Conservation (phyloP, 1,284 basidiomycete genomes). For the Phlebopus sp. region DNA sequence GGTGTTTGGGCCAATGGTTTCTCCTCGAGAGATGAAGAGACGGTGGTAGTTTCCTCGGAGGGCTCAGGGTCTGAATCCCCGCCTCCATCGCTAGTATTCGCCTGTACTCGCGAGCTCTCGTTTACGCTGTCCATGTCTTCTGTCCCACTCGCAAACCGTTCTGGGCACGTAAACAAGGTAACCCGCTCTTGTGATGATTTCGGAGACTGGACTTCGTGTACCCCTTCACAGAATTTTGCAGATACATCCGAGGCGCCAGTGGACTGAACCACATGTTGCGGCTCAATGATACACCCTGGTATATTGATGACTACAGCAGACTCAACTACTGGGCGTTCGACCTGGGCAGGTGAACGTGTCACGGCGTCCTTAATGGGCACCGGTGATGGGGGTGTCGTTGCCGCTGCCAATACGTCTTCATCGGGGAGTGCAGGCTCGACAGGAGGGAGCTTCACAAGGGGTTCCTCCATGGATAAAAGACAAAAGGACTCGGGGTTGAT, state of each 20-base stretch:
- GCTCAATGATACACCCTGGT: background rate
- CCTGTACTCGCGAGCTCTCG: too few relatives aligned
- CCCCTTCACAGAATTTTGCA: background rate
- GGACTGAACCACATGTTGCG: background rate
- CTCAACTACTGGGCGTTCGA: background rate
- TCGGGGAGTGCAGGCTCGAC: background rate
- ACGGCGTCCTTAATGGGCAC: conserved; percentile 7
- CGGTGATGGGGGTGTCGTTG: background rate
- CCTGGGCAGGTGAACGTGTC: conserved; percentile 16
- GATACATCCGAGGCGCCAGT: background rate
- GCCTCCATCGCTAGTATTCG: too few relatives aligned
- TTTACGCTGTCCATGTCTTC: too few relatives aligned
- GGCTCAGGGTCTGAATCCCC: too few relatives aligned
- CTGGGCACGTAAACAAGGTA: too few relatives aligned
- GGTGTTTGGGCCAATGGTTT: too few relatives aligned
- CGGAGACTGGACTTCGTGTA: too few relatives aligned
- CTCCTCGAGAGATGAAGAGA: too few relatives aligned
- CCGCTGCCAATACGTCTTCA: background rate
- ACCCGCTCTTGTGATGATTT: too few relatives aligned
- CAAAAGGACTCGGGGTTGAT: background rate
- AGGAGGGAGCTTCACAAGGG: conserved; percentile 17
- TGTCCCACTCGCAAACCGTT: too few relatives aligned
- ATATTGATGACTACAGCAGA: conserved; percentile 14
- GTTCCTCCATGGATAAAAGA: background rate
- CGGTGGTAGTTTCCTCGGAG: too few relatives aligned